Evolutionary conservation across 306 rosid species (phyloP), one percentile per base, ranked within the genome.

Genomic region (Quercus engelmannii): DNA sequence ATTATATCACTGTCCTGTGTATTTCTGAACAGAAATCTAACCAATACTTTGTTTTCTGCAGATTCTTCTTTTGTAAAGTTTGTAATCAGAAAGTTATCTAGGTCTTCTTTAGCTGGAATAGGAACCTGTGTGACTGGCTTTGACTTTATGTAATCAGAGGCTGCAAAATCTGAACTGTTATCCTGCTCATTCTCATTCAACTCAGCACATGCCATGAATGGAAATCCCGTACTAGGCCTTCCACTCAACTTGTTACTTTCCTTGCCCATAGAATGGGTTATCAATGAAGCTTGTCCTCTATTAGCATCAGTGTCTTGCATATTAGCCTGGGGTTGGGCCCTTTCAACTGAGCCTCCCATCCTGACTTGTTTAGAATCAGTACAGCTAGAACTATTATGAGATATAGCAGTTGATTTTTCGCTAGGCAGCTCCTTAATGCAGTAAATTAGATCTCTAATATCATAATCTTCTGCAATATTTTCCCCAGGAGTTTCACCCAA

Each of bases 1-100:
- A 10, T 14, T 57, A 81, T 8, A 5, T 12, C 1, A 17, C n/a
- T 7, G 0, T 38, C 30, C 69, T 75, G 25, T 0, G 59, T 71
- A 41, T 43, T 18, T 15, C 21, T 41, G 55, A 1, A 4, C 72
- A 74, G 20, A 46, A 81, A 81, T 49, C 80, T 81, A 49, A 81
- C 80, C 76, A 75, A 69, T 76, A 59, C 75, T 30, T 13, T 81
- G 55, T 43, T 81, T 74, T 75, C 28, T 23, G 20, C 65, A 15
- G 75, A 55, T 64, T 43, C 67, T 25, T 74, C 46, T 33, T 80
- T 49, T 43, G 21, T 18, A 20, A 26, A 11, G 71, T 28, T 19
- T 12, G 26, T 35, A 35, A 8, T 17, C 20, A 35, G 76, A 15
- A 3, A 41, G 26, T 62, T 19, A 70, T 28, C 23, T 11, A 35